A percentile compares a stretch with the other conserved stretches of the same genome.
Conservation (phyloP, 202 grass and related monocot genomes). For the Setaria viridis region DNA sequence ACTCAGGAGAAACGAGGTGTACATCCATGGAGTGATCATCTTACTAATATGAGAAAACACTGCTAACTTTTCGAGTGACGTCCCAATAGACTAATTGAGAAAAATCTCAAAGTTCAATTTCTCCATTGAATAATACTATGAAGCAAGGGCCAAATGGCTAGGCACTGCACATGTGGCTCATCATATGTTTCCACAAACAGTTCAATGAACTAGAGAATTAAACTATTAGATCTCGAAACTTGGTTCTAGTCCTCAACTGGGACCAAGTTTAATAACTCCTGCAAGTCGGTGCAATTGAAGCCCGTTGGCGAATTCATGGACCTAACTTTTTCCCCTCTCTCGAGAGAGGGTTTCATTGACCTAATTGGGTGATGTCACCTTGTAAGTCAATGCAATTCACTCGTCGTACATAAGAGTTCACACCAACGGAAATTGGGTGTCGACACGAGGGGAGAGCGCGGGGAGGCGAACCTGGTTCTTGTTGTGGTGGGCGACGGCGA, state of each 20-base stretch:
- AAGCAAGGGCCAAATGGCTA: neutral
- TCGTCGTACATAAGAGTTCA: neutral
- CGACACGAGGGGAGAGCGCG: neutral
- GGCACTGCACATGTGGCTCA: neutral
- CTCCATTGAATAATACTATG: neutral
- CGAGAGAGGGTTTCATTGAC: neutral
- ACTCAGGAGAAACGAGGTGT: neutral
- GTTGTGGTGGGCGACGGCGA: slow-evolving; percentile 87
- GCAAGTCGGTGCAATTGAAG: neutral
- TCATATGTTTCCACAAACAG: neutral
- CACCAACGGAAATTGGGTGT: neutral
- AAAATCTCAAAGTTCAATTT: neutral
- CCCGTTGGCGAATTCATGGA: neutral
- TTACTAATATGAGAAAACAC: neutral
- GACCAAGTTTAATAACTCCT: neutral
- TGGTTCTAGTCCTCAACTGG: neutral
- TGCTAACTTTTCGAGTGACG: neutral
- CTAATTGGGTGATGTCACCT: neutral
- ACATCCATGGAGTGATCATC: neutral
- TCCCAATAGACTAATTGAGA: neutral
- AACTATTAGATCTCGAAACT: slow-evolving; percentile 30
- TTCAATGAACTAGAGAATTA: neutral
- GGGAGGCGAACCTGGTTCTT: slow-evolving; percentile 63
- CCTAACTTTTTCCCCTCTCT: neutral
- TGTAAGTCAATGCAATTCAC: neutral